Conservation (phyloP, 140 eudicot genomes). For the Flaveria floridana region DNA sequence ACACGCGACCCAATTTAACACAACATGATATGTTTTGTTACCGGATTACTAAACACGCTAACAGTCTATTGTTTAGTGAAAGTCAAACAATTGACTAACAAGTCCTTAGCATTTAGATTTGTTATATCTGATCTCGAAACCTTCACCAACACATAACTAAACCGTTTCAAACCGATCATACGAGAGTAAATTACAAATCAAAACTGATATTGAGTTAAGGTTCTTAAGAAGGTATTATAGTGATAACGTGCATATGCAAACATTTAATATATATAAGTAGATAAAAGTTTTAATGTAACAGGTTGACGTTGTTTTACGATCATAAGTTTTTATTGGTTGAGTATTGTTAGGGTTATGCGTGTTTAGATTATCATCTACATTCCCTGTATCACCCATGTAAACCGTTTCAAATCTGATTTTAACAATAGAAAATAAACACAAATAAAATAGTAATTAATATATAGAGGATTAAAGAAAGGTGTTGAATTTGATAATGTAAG, state of each 20-base stretch:
- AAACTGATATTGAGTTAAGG: no score
- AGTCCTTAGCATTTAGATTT: neutral
- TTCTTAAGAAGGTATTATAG: no score
- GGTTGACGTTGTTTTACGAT: no score
- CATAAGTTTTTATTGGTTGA: neutral
- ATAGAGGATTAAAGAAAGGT: neutral
- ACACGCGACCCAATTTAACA: neutral
- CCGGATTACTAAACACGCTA: no score
- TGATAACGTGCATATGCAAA: no score
- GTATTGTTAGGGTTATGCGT: slow-evolving; percentile 13
- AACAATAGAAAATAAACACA: neutral
- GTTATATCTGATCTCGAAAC: neutral
- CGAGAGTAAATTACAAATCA: no score
- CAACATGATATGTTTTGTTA: neutral
- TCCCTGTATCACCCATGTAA: slow-evolving; percentile 27
- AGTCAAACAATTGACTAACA: neutral
- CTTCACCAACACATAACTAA: no score
- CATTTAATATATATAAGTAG: no score
- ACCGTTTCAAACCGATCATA: no score
- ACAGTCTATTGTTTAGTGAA: no score
- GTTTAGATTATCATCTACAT: slow-evolving; percentile 26
- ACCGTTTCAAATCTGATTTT: neutral
- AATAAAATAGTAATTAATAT: neutral
- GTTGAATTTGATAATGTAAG: slow-evolving; percentile 10
- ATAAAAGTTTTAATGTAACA: no score